Evolutionary conservation across 2,329 filamentous ascomycete species (phyloP), one percentile per base, ranked within the genome.

Genomic region (Mycogone perniciosa): DNA sequence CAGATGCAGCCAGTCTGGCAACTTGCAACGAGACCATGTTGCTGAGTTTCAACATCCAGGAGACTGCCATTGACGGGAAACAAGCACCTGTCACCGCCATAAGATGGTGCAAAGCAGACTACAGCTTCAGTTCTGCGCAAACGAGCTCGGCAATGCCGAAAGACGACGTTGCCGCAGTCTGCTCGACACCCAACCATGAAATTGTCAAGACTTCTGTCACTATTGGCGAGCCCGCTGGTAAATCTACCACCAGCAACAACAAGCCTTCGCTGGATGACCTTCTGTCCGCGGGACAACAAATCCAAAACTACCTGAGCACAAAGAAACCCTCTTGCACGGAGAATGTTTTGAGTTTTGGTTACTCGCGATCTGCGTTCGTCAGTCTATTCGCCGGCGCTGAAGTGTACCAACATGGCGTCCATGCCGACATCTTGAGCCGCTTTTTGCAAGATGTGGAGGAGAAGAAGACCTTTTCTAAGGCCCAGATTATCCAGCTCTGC

Each of bases 401-500:
- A 42, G 50, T 61, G 8, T 50, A 60, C 33, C 54, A 61, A 31
- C 54, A 61, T 43, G 55, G 57, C 13, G 31, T 59, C n/a, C 43
- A 50, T 38, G 46, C 54, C 11, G 39, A 54, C 10, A 33, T 60
- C 26, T 42, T 59, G 26, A 43, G 55, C 31, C 44, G 31, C n/a
- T 55, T 59, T 31, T 46, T 59, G 11, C 33, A 53, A 29, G 13
- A 56, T 35, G 50, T 42, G 30, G 44, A 52, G 30, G 35, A 47
- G 27, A 31, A 48, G 10, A 54, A 48, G 44, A 39, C 48, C n/a
- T 31, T 56, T 37, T 56, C 57, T 4, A 42, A 34, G 31, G 51
- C 47, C 7, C 54, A 43, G 5, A 53, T 62, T 31, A 60, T 64
- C 46, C 63, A 68, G 47, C 59, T 67, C 26, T 67, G 64, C 49